Evolutionary conservation across 2,329 filamentous ascomycete genomes (phyloP).

Genomic region (Dryadomyces sulphureus): DNA sequence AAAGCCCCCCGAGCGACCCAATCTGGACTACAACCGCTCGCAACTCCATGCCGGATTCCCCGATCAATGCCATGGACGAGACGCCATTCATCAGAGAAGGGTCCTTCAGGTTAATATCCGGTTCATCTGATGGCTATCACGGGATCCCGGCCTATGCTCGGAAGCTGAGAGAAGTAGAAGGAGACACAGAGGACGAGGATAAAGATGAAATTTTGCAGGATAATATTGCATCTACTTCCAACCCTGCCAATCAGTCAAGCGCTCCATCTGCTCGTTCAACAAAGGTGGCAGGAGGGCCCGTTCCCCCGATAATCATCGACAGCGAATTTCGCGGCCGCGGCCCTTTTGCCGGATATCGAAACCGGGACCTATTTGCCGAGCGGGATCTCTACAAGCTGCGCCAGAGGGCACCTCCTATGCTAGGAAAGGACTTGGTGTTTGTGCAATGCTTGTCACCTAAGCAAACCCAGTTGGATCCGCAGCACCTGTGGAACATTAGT

Average conservation of each 20-base stretch:
- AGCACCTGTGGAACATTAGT: constrained; percentile 43
- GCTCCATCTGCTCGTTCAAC: constrained; percentile 20
- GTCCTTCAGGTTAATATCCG: constrained; percentile 8
- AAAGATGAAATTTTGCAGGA: constrained; percentile 9
- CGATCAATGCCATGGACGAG: constrained; percentile 17
- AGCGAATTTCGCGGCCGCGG: constrained; percentile 26
- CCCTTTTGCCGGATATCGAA: constrained; percentile 27
- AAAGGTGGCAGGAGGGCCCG: constrained; percentile 13
- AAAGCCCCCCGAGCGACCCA: constrained; percentile 20
- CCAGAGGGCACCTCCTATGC: constrained; percentile 60
- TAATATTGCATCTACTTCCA: constrained; percentile 1
- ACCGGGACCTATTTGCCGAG: constrained; percentile 33
- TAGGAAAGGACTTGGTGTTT: constrained; percentile 68
- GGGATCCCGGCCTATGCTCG: constrained; percentile 9
- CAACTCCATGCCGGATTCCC: constrained; percentile 11
- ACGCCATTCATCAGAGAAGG: constrained; percentile 19
- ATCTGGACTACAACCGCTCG: constrained; percentile 18
- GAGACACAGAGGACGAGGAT: constrained; percentile 10
- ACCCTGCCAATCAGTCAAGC: constrained; percentile 16
- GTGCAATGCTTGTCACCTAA: constrained; percentile 72
- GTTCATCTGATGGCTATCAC: constrained; percentile 2
- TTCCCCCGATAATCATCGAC: constrained; percentile 14
- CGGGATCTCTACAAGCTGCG: constrained; percentile 34
- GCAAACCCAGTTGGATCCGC: constrained; percentile 68
- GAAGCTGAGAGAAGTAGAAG: constrained; percentile 9